Evolutionary conservation across 305 asterid species (phyloP), one percentile per base, ranked within the genome.

Genomic region (Fraxinus platypoda): DNA sequence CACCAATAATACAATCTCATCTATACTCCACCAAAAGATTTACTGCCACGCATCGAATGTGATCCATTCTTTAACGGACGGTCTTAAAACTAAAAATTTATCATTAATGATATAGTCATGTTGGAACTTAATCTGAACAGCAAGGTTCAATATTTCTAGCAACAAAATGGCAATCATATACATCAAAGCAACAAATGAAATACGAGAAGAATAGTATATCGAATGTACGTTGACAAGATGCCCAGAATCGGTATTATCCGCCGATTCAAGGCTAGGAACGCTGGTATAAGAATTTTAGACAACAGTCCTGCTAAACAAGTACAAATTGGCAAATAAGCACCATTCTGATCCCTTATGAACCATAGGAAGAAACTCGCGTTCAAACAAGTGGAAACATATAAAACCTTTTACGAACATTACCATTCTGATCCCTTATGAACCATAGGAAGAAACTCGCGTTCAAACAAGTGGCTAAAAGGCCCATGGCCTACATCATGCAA

Each of bases 401-500:
- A 66, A 66, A 26, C 74, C 59, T 84, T 28, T 76, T 41, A 37
- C 81, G 74, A 75, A 82, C 33, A 82, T 90, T 94, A 94, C 99
- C 98, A 95, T 80, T 90, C 91, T 75, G 89, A 87, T 74, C 91
- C 94, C 72, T 75, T 64, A 78, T 81, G 80, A 86, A 93, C 97
- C 87, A 73, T 85, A 38, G 97, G 98, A 88, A 94, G 94, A 91
- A 95, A 94, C 77, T 94, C 98, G 0, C 91, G 93, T 80, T 95
- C 99, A 90, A 95, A 95, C 87, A 92, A 78, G 90, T 95, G 99
- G 87, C 98, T 95, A 81, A 93, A 91, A 83, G 99, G 98, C 84
- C 99, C 99, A 80, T 95, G 98, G 81, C 99, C 99, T 54, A 95
- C 83, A 88, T 95, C 98, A 85, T 95, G 99, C 86, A 95, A 87